Conservation (phyloP, 1,284 basidiomycete species). For the Moesziomyces parantarcticus region DNA sequence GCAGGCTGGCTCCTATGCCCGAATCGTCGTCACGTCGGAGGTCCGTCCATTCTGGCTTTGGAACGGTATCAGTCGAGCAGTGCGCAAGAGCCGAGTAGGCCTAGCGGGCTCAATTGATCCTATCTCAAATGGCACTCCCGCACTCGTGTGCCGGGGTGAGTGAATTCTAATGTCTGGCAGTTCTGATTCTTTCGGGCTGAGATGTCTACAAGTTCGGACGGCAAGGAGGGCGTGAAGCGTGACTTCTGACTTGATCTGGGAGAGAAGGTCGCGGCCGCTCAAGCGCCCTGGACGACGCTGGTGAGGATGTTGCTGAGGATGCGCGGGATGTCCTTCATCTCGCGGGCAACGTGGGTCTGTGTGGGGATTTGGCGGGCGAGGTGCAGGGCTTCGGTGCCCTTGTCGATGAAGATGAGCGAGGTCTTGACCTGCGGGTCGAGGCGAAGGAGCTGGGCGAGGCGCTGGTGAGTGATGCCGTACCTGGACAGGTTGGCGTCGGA, state of each 20-base stretch:
- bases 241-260: too few species aligned
- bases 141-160: too few species aligned
- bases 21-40: too few species aligned
- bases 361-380: constrained; percentile 55
- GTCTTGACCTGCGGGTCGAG: constrained; percentile 61
- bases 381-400: constrained; percentile 51
- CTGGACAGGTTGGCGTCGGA: constrained; percentile 68
- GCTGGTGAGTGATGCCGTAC: constrained; percentile 65
- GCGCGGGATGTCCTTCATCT: constrained; percentile 59
- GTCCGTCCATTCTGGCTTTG: too few species aligned
- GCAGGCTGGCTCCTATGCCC: not conserved
- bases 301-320: constrained; percentile 61
- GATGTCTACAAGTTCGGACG: too few species aligned
- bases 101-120: too few species aligned
- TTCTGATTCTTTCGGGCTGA: too few species aligned
- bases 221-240: too few species aligned
- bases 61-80: too few species aligned
- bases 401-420: constrained; percentile 64
- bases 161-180: too few species aligned
- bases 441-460: constrained; percentile 50
- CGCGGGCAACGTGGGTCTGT: constrained; percentile 57
- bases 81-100: too few species aligned
- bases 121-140: too few species aligned
- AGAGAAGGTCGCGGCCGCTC: not conserved
- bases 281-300: constrained; percentile 51